Percentiles rank a stretch among this genome's conserved stretches.
Conservation (phyloP, 306 rosid species). For the Canavalia ensiformis region DNA sequence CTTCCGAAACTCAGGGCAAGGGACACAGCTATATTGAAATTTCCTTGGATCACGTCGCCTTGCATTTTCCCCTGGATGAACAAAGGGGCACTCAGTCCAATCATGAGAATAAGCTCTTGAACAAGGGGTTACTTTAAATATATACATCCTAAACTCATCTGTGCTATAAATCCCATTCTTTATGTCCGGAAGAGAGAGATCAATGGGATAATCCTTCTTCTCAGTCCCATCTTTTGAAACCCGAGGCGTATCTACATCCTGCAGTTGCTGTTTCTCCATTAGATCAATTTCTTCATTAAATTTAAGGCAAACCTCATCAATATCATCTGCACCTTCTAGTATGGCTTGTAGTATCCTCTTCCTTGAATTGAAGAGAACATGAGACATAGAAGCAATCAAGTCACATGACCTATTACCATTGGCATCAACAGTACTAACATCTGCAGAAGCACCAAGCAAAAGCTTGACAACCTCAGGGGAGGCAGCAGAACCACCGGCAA, state of each 20-base stretch:
- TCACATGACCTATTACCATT: constrained; percentile 64
- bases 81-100: constrained; percentile 97
- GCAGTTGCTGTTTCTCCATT: constrained; percentile 49
- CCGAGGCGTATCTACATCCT: constrained; percentile 47
- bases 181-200: constrained; percentile 88
- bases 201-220: constrained; percentile 77
- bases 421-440: constrained; percentile 62
- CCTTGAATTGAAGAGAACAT: constrained; percentile 51
- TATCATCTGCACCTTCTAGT: constrained; percentile 53
- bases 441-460: constrained; percentile 76
- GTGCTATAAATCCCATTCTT: constrained; percentile 83
- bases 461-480: constrained; percentile 70
- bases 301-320: constrained; percentile 45
- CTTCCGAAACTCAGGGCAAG: constrained; percentile 86
- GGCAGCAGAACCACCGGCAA: constrained; percentile 69
- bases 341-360: constrained; percentile 58
- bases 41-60: constrained; percentile 91
- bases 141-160: constrained; percentile 91
- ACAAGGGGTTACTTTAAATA: constrained; percentile 89
- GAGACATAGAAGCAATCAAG: constrained; percentile 51
- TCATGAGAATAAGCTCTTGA: constrained; percentile 96
- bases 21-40: constrained; percentile 84
- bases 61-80: constrained; percentile 92
- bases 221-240: constrained; percentile 60
- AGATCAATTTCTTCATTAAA: constrained; percentile 49